Evolutionary conservation across 1,284 basidiomycete genomes (phyloP).

Genomic region (Rhodofomes roseus): DNA sequence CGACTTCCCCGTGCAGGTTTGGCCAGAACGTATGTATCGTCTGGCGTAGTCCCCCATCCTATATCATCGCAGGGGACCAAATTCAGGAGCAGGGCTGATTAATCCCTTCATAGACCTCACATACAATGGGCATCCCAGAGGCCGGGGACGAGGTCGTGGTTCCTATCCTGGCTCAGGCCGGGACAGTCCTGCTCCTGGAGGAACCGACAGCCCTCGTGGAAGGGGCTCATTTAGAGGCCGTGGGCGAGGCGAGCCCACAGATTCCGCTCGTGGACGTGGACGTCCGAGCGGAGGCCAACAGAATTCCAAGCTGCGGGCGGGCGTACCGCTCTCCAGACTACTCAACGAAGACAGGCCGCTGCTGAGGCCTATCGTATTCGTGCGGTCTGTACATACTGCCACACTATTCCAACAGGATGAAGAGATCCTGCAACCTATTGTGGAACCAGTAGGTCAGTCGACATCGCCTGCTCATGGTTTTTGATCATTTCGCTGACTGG

Average conservation of each 20-base stretch:
- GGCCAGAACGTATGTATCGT: slow-evolving; percentile 24
- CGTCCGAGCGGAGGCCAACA: slow-evolving; percentile 16
- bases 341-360: slow-evolving; percentile 57
- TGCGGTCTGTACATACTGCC: slow-evolving; percentile 51
- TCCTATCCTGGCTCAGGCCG: slow-evolving; percentile 5
- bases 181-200: slow-evolving; percentile 8
- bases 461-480: slow-evolving; percentile 10
- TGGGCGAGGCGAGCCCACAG: slow-evolving; percentile 17
- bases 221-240: slow-evolving; percentile 16
- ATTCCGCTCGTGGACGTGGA: slow-evolving; percentile 19
- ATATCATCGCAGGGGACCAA: too few relatives aligned
- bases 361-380: slow-evolving; percentile 61
- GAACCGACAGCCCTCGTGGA: slow-evolving; percentile 14
- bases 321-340: slow-evolving; percentile 51
- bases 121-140: slow-evolving; percentile 8
- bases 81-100: background rate
- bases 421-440: slow-evolving; percentile 57
- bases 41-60: background rate
- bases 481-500: slow-evolving; percentile 1
- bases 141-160: slow-evolving; percentile 9
- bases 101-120: background rate
- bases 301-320: slow-evolving; percentile 21
- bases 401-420: slow-evolving; percentile 63
- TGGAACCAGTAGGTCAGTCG: slow-evolving; percentile 47
- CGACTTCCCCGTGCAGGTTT: slow-evolving; percentile 29